These are phyloP conservation scores for Rhizophora mangle DNA, from an alignment of 345 rosid genomes.

Conservation along the genomic window DNA sequence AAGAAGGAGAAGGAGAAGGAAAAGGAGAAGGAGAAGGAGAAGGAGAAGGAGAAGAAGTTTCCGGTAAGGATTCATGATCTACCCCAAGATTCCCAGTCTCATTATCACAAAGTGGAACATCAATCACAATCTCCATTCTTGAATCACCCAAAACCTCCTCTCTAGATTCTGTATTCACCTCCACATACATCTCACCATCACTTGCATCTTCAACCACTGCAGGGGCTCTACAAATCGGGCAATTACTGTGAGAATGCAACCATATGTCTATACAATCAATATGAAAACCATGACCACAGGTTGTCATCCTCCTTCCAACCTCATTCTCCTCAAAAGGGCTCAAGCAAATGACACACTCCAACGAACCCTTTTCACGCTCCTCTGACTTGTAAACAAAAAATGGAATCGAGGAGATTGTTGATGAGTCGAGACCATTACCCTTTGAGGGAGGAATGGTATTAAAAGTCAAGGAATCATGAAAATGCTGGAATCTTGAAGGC, in stretches of 20 bases:
- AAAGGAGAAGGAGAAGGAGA: slow-evolving; percentile 32
- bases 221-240: slow-evolving; percentile 70
- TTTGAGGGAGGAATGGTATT: slow-evolving; percentile 23
- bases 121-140: slow-evolving; percentile 31
- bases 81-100: slow-evolving; percentile 13
- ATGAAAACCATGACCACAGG: slow-evolving; percentile 72
- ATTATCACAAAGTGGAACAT: slow-evolving; percentile 19
- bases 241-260: slow-evolving; percentile 61
- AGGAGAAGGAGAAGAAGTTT: slow-evolving; percentile 7
- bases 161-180: slow-evolving; percentile 14
- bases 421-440: slow-evolving; percentile 50
- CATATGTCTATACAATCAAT: slow-evolving; percentile 83
- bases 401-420: slow-evolving; percentile 63
- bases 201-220: slow-evolving; percentile 16
- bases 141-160: slow-evolving; percentile 13
- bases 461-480: slow-evolving; percentile 28
- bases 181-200: slow-evolving; percentile 15
- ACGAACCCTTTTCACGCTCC: slow-evolving; percentile 20
- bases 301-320: slow-evolving; percentile 49
- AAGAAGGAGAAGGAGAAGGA: slow-evolving; percentile 20
- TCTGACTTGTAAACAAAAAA: slow-evolving; percentile 43
- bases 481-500: slow-evolving; percentile 37
- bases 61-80: slow-evolving; percentile 11
- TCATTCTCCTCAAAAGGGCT: slow-evolving; percentile 59
- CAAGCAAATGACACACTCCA: slow-evolving; percentile 74